These are phyloP conservation scores for Musa itinerans DNA, from an alignment of 176 grass and related monocot species.

Conservation along the genomic window DNA sequence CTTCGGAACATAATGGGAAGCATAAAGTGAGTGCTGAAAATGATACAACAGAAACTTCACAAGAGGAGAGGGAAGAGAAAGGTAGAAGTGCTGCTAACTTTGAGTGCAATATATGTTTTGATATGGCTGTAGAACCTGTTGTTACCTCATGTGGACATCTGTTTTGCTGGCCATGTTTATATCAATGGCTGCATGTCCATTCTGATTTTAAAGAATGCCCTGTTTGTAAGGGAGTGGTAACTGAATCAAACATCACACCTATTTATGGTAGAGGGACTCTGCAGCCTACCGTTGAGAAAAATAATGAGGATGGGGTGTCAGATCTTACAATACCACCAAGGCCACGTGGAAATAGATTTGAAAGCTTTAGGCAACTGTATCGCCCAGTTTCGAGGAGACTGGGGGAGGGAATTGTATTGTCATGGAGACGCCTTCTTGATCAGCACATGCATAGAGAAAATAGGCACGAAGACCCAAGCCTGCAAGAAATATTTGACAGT, in stretches of 20 bases:
- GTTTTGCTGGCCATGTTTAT: conserved; percentile 97
- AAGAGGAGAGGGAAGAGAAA: conserved; percentile 42
- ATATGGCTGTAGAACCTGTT: conserved; percentile 86
- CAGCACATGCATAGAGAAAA: conserved; percentile 49
- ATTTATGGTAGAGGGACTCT: conserved; percentile 86
- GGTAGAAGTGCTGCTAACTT: conserved; percentile 42
- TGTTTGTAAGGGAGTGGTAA: conserved; percentile 94
- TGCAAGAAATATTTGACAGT: conserved; percentile 44
- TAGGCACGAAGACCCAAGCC: conserved; percentile 46
- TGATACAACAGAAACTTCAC: conserved; percentile 27
- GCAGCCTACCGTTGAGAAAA: conserved; percentile 33
- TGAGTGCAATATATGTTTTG: conserved; percentile 96
- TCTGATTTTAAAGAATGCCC: conserved; percentile 92
- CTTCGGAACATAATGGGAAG: conserved; percentile 16
- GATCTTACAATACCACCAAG: conserved; percentile 55
- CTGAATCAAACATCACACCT: conserved; percentile 69
- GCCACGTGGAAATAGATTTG: conserved; percentile 78
- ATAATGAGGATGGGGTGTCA: conserved; percentile 36
- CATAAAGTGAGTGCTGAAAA: conserved; percentile 29
- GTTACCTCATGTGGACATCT: conserved; percentile 96
- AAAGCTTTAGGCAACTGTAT: conserved; percentile 93
- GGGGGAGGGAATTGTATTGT: conserved; percentile 63
- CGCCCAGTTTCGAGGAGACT: conserved; percentile 82
- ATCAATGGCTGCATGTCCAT: conserved; percentile 91
- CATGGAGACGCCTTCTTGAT: conserved; percentile 68